Evolutionary conservation across 1,284 basidiomycete genomes (phyloP), one percentile per base, ranked within the genome.

Genomic region (Trametes pubescens): DNA sequence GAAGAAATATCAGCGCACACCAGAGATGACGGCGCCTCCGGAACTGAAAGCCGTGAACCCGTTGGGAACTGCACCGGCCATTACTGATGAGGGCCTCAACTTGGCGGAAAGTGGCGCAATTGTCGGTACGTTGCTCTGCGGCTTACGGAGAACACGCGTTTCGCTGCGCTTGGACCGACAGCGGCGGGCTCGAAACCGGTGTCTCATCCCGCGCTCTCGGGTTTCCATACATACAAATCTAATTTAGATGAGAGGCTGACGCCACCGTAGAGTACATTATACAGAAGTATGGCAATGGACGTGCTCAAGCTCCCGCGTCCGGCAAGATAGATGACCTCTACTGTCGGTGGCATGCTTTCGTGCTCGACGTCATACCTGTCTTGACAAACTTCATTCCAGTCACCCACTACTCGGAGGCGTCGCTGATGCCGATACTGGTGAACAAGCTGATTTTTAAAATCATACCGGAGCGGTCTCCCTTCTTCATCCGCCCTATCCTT

Each of bases 1-100:
- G 60, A 84, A 82, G 71, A 76, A 77, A 57, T 84, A 85, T 67
- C 70, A 82, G 58, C 77, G 84, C 55, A 75, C 68, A 2, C 61
- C 75, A 3, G 75, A 79, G 6, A 57, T 69, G 54, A 62, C 65
- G 8, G 83, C 83, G 4, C 84, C 83, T 0, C 71, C 76, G 26
- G 77, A 77, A 57, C 69, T 78, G 7, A 72, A 70, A 48, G 64
- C 64, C 22, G 65, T 77, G 24, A 73, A 78, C 57, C 76, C 77
- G 38, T 63, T 77, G 51, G 77, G 77, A 34, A 74, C 65, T 54
- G 72, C 77, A 29, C 78, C 78, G 11, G 70, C 78, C 64, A 75
- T 79, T 37, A 73, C 71, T 53, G 78, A 79, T 64, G 77, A 76
- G 18, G 66, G 69, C 35, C 61, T 78, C 38, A 75, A 70, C 34